Conservation (phyloP, 2,329 filamentous ascomycete species). For the Helotiales sp. region DNA sequence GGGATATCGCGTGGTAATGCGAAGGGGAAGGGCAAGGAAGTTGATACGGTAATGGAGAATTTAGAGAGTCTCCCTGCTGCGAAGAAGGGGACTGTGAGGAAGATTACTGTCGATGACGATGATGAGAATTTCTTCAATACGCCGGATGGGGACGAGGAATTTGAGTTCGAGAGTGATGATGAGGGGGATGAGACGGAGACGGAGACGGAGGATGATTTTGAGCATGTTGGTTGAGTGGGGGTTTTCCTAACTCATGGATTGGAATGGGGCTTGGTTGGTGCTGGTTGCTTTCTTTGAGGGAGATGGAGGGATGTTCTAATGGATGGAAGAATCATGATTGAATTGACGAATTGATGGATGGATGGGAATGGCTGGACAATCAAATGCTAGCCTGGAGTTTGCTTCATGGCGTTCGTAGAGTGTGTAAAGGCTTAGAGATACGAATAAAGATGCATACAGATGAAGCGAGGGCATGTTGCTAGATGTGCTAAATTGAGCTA, state of each 20-base stretch:
- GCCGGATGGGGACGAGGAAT: conserved; percentile 5
- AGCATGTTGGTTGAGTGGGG: neutral
- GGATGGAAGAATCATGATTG: neutral
- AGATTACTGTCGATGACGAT: neutral
- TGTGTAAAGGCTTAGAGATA: neutral
- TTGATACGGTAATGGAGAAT: neutral
- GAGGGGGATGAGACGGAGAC: conserved; percentile 16
- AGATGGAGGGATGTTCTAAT: neutral
- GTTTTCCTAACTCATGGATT: neutral
- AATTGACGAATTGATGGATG: neutral
- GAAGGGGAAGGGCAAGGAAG: neutral
- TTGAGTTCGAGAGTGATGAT: conserved; percentile 12
- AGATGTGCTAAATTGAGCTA: neutral
- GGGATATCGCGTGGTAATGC: neutral
- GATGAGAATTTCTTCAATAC: conserved; percentile 18
- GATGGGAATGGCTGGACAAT: neutral
- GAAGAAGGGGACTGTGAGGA: neutral
- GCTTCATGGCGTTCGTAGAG: neutral
- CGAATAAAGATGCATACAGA: neutral
- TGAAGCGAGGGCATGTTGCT: neutral
- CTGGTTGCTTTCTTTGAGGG: neutral
- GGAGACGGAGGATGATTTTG: conserved; percentile 15
- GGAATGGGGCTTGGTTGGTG: neutral
- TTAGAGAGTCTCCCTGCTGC: neutral
- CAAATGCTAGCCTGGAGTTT: neutral